Percentiles rank a stretch among this genome's conserved stretches.
Evolutionary conservation across 805 yeast genomes (phyloP).

Genomic region (Lipomyces orientalis): DNA sequence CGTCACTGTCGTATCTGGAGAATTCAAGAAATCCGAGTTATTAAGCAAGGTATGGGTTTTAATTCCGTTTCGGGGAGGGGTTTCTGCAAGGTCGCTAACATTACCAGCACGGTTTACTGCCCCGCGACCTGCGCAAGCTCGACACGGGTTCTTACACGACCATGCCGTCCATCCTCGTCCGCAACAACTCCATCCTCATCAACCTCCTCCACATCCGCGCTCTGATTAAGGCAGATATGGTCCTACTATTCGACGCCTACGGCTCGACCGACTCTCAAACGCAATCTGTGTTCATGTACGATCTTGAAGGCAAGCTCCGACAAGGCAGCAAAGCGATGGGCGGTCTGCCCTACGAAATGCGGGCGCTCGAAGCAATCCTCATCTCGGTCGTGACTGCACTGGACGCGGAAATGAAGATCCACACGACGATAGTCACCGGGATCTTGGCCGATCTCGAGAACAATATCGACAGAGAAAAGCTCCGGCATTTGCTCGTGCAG

Average conservation of each 20-base stretch:
- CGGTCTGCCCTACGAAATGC: slow-evolving; percentile 80
- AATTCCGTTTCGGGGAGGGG: not conserved
- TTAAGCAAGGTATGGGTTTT: slow-evolving; percentile 53
- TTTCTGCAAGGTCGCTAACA: not conserved
- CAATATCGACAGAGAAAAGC: slow-evolving; percentile 77
- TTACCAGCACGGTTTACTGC: slow-evolving; percentile 68
- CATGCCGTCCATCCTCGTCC: slow-evolving; percentile 85
- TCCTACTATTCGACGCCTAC: slow-evolving; percentile 82
- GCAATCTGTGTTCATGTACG: slow-evolving; percentile 79
- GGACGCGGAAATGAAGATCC: slow-evolving; percentile 85
- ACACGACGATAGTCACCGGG: slow-evolving; percentile 73
- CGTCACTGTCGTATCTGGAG: slow-evolving; percentile 70
- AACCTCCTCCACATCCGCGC: slow-evolving; percentile 90
- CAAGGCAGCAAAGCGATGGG: slow-evolving; percentile 46
- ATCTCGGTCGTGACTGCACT: slow-evolving; percentile 78
- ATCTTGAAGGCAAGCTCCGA: slow-evolving; percentile 71
- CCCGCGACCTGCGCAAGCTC: slow-evolving; percentile 88
- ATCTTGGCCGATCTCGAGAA: slow-evolving; percentile 79
- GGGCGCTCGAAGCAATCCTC: slow-evolving; percentile 87
- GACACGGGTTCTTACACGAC: slow-evolving; percentile 82
- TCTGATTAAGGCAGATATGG: slow-evolving; percentile 76
- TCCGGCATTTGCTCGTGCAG: slow-evolving; percentile 79
- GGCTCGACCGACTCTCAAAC: slow-evolving; percentile 61
- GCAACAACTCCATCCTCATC: slow-evolving; percentile 76
- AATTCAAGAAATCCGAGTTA: slow-evolving; percentile 74